Base-by-base conservation (phyloP, 768 basidiomycete genomes). In the Pisolithus tinctorius region DNA sequence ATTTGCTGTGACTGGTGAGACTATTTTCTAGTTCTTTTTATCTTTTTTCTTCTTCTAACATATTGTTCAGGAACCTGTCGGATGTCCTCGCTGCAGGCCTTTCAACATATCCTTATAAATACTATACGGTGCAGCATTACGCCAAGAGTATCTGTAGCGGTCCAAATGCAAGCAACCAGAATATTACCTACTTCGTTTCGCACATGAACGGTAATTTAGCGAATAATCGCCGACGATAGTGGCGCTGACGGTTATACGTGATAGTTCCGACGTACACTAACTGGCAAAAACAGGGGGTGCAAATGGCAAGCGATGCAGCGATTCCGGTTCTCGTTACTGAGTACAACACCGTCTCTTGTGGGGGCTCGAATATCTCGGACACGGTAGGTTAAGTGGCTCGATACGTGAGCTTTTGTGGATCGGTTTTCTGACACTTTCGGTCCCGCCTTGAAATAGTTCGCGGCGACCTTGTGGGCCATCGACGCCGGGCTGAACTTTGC, bases 341-440 rank as follows among this genome's bases (percentile, higher is more conserved):
- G 50, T 71, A 65, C 50, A 71, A 71, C 47, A 63, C 63, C 26
- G 68, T 71, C 17, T 61, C 69, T 4, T 73, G 71, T 50, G 71
- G 70, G 14, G 71, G 69, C 0, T 65, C 68, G 1, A 70, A 68
- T 48, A 65, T 70, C 29, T 70, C 67, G 0, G 58, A 63, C 29
- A 69, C 64, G 1, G 69, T 69, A 48, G 43, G 65, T 56, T 26
- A 16, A 16, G 20, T 20, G 20, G 20, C 13, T 30, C 13, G 17
- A 27, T 26, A 16, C 13, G 8, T 16, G 4, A 9, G 43, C 26
- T 14, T 14, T 6, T n/a, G 38, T 37, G n/a, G 9, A 20, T 16
- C n/a, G 10, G 11, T 17, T n/a, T 17, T 11, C 38, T 34, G 13
- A 34, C 13, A 14, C 14, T 5, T 34, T 34, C 11, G 26, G 29